These are phyloP conservation scores for Penicillium freii DNA, from an alignment of 2,329 filamentous ascomycete genomes.

Conservation along the genomic window DNA sequence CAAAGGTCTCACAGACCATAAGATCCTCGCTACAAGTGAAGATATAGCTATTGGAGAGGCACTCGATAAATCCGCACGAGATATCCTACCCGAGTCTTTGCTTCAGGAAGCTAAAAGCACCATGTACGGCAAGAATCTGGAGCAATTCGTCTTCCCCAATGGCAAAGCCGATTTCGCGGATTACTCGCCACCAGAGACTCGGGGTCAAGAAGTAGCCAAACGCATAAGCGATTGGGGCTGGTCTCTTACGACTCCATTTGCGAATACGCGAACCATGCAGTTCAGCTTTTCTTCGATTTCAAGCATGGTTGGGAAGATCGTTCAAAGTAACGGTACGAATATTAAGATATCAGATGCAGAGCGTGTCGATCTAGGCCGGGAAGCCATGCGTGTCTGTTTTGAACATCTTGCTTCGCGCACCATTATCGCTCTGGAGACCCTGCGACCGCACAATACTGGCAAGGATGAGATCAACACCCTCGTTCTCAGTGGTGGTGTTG, in stretches of 20 bases:
- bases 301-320: slow-evolving; percentile 61
- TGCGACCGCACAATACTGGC: slow-evolving; percentile 20
- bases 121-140: slow-evolving; percentile 78
- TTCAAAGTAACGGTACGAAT: slow-evolving; percentile 35
- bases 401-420: slow-evolving; percentile 80
- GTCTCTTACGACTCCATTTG: slow-evolving; percentile 67
- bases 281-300: slow-evolving; percentile 76
- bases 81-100: slow-evolving; percentile 64
- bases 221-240: slow-evolving; percentile 59
- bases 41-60: slow-evolving; percentile 88
- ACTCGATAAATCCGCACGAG: slow-evolving; percentile 81
- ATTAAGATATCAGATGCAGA: slow-evolving; percentile 54
- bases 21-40: slow-evolving; percentile 67
- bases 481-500: slow-evolving; percentile 87
- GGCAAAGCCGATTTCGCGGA: slow-evolving; percentile 36
- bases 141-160: slow-evolving; percentile 71
- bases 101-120: slow-evolving; percentile 59
- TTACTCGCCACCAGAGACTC: slow-evolving; percentile 60
- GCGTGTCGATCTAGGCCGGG: slow-evolving; percentile 66
- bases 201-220: slow-evolving; percentile 58
- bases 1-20: slow-evolving; percentile 64
- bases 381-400: slow-evolving; percentile 77
- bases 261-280: slow-evolving; percentile 56
- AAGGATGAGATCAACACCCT: slow-evolving; percentile 55
- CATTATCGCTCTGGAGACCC: slow-evolving; percentile 62